These are phyloP conservation scores for Colletotrichum sp. DNA, from an alignment of 2,329 filamentous ascomycete species.

Conservation along the genomic window DNA sequence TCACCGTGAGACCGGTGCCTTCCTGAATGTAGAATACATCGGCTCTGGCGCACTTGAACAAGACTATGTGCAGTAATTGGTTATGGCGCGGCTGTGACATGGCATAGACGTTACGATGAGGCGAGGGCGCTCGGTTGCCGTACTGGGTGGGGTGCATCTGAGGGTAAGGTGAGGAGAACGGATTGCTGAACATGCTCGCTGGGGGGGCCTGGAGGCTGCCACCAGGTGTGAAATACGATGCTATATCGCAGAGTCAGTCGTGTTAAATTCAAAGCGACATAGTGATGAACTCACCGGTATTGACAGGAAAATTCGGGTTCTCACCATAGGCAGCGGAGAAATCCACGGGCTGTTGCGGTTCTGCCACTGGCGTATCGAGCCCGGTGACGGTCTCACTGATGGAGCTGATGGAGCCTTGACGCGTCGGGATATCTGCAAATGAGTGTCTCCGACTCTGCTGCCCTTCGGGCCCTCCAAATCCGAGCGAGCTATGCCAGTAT, in stretches of 20 bases:
- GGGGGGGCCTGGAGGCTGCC: slow-evolving; percentile 33
- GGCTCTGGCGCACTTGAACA: slow-evolving; percentile 94
- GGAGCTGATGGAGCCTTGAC: slow-evolving; percentile 68
- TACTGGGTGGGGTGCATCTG: slow-evolving; percentile 45
- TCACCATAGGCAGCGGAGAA: slow-evolving; percentile 46
- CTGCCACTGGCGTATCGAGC: slow-evolving; percentile 50
- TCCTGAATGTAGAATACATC: slow-evolving; percentile 98
- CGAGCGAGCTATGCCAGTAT: slow-evolving; percentile 75
- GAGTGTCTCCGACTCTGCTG: slow-evolving; percentile 82
- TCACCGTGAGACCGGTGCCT: slow-evolving; percentile 89
- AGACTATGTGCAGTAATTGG: slow-evolving; percentile 83
- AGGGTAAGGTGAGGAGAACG: slow-evolving; percentile 53
- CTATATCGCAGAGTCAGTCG: slow-evolving; percentile 32
- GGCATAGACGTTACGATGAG: slow-evolving; percentile 66
- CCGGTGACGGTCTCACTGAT: slow-evolving; percentile 55
- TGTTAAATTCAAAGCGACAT: neutral
- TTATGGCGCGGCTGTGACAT: slow-evolving; percentile 67
- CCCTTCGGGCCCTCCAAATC: slow-evolving; percentile 66
- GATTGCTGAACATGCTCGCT: slow-evolving; percentile 41
- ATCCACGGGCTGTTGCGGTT: slow-evolving; percentile 48
- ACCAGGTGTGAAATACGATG: slow-evolving; percentile 42
- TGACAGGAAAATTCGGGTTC: slow-evolving; percentile 38
- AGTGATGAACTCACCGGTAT: slow-evolving; percentile 40
- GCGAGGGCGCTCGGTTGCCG: slow-evolving; percentile 59
- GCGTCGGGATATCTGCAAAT: slow-evolving; percentile 72